Conservation (phyloP, 371 early-diverging fungal genomes). For the Entomophthora muscae region DNA sequence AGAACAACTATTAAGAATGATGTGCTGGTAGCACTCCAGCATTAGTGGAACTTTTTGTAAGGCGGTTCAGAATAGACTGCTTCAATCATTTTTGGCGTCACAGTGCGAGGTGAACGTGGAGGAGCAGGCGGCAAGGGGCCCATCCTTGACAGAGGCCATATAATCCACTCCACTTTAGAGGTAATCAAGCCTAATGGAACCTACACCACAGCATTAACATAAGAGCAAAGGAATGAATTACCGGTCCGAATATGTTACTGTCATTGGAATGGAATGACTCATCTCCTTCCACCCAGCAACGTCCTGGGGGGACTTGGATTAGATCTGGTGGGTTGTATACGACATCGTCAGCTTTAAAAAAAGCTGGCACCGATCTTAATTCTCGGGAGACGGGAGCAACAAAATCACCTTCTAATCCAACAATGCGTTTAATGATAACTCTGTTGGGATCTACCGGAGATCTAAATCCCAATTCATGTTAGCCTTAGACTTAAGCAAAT, state of each 20-base stretch:
- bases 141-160: not conserved
- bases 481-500: not conserved
- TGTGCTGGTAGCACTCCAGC: too few species aligned
- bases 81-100: too few species aligned
- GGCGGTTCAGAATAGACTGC: too few species aligned
- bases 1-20: too few species aligned
- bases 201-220: not conserved
- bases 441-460: conserved; percentile 53
- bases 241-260: conserved; percentile 71
- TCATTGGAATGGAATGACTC: conserved; percentile 71
- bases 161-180: not conserved
- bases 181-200: not conserved
- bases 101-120: too few species aligned
- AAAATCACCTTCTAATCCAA: conserved; percentile 68
- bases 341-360: too few species aligned
- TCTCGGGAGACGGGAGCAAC: conserved; percentile 31
- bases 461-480: conserved; percentile 14
- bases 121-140: conserved; percentile 3
- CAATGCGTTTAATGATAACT: conserved; percentile 61
- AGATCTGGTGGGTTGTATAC: not conserved
- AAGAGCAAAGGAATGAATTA: conserved; percentile 14
- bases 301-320: conserved; percentile 50
- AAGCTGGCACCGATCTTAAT: conserved; percentile 11
- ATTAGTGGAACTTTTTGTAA: too few species aligned
- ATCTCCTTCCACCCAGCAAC: conserved; percentile 88